A percentile compares a stretch with the other conserved stretches of the same genome.
phyloP scores from a whole-genome alignment of 2,329 filamentous ascomycete genomes.

The Dothideomycetes sp. region DNA sequence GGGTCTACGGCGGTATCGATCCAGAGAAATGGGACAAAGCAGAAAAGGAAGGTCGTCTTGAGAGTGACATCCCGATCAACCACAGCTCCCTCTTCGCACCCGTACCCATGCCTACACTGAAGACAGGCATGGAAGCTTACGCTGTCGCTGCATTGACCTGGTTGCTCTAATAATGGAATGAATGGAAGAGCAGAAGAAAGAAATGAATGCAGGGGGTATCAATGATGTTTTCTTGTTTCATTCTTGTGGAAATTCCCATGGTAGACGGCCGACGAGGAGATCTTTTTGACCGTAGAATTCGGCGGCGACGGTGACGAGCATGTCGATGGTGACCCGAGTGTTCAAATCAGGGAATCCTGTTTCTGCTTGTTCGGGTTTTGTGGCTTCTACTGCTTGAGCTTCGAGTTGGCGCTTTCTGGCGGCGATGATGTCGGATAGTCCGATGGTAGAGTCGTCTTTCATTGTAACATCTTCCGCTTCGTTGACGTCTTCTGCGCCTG shows the following conservation, averaged over 20 bases:
- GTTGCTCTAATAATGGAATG: conserved; percentile 16
- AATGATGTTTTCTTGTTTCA: background rate
- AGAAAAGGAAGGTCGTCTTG: conserved; percentile 35
- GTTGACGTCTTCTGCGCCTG: background rate
- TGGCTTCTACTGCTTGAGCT: background rate
- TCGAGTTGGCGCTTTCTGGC: conserved; percentile 8
- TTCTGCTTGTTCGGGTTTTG: conserved; percentile 13
- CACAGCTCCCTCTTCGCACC: conserved; percentile 53
- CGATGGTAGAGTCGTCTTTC: background rate
- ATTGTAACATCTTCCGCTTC: background rate
- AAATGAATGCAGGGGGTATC: conserved; percentile 4
- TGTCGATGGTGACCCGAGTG: conserved; percentile 67
- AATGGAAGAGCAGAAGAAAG: conserved; percentile 6
- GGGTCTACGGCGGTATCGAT: conserved; percentile 47
- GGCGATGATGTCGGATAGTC: conserved; percentile 7
- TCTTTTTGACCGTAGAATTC: conserved; percentile 87
- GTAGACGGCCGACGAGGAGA: conserved; percentile 53
- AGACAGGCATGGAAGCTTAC: conserved; percentile 35
- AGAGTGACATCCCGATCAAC: conserved; percentile 47
- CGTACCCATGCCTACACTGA: conserved; percentile 50
- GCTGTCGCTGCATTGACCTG: conserved; percentile 28
- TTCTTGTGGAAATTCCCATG: conserved; percentile 14
- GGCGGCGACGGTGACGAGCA: conserved; percentile 80
- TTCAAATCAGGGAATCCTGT: conserved; percentile 21
- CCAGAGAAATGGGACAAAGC: conserved; percentile 41